Evolutionary conservation across 2,329 filamentous ascomycete genomes (phyloP).

Genomic region (Neonectria coccinea): DNA sequence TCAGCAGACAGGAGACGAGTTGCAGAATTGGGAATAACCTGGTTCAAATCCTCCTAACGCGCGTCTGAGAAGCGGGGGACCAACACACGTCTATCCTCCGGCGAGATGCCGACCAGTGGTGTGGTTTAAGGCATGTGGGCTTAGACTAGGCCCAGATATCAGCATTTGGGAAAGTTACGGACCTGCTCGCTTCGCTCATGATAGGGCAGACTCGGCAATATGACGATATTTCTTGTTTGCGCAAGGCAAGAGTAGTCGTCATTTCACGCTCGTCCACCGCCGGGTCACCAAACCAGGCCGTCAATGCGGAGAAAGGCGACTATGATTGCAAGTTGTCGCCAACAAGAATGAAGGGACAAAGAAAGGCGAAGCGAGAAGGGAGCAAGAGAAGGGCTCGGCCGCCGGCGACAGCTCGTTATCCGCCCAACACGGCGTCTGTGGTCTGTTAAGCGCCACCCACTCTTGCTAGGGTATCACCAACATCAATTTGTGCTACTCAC

Average conservation of each 20-base stretch:
- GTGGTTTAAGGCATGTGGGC: not conserved
- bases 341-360: not conserved
- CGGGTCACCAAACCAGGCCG: not conserved
- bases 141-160: not conserved
- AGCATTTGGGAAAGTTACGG: constrained; percentile 1
- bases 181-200: not conserved
- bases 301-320: not conserved
- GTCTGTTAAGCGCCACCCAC: not conserved
- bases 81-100: not conserved
- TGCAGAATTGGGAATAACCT: constrained; percentile 7
- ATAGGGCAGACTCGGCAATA: not conserved
- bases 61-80: constrained; percentile 10
- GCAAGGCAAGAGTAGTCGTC: not conserved
- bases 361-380: too few relatives aligned
- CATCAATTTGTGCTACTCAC: not conserved
- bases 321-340: not conserved
- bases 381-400: not conserved
- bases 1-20: not conserved
- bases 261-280: not conserved
- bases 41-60: not conserved
- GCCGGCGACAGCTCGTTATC: not conserved
- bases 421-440: not conserved
- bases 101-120: constrained; percentile 12
- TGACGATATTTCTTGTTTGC: not conserved
- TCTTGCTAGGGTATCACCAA: not conserved